These are phyloP conservation scores for Oryza glumipatula DNA, from an alignment of 176 grass and related monocot genomes.

Conservation along the genomic window DNA sequence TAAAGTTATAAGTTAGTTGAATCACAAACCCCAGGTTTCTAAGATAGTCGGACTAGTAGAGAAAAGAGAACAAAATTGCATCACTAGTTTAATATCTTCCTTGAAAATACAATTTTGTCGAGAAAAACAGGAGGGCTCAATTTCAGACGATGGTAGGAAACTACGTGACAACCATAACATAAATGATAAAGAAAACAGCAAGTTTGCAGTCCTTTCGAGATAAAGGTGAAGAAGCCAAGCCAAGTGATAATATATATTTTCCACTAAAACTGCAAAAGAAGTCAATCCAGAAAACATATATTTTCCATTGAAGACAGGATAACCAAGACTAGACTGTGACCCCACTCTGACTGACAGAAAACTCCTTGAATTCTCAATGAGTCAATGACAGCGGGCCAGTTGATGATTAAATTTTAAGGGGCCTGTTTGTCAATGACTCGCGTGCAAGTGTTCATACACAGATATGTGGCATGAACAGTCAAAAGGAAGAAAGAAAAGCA, in stretches of 20 bases:
- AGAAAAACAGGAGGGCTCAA: neutral
- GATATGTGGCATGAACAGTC: neutral
- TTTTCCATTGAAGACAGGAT: neutral
- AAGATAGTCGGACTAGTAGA: neutral
- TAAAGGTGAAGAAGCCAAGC: too few species aligned
- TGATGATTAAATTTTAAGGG: neutral
- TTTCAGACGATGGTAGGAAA: slow-evolving; percentile 4
- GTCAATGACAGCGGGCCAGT: neutral
- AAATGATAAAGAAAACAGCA: too few species aligned
- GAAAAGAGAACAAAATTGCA: neutral
- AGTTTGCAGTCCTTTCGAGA: too few species aligned
- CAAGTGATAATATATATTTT: too few species aligned
- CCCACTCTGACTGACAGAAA: neutral
- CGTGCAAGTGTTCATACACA: neutral
- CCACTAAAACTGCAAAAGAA: slow-evolving; percentile 1
- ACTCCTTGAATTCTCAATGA: neutral
- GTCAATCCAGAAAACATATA: neutral
- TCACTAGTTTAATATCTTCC: neutral
- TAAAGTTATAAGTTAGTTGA: neutral
- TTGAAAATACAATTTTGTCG: too few species aligned
- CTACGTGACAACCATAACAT: neutral
- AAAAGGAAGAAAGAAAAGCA: neutral
- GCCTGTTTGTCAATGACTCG: neutral
- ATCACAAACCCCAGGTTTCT: neutral
- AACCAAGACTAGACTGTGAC: neutral